phyloP scores from a whole-genome alignment of 441 rosid species.

The Cnidoscolus chayamansa region DNA sequence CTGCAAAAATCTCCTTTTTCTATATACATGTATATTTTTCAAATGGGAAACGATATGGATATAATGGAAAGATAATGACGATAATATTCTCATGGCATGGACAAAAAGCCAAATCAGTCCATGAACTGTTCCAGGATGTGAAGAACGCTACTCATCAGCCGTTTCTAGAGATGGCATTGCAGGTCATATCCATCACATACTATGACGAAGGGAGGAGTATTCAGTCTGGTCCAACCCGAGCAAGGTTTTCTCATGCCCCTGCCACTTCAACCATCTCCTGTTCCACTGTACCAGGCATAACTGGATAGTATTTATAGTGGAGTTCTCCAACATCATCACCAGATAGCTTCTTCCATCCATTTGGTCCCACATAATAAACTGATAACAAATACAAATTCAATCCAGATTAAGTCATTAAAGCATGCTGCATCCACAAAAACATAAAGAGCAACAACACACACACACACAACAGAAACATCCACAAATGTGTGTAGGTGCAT shows the following conservation, averaged over 20 bases:
- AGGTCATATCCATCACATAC: constrained; percentile 8
- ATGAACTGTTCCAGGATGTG: background rate
- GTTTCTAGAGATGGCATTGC: background rate
- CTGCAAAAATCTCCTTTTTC: background rate
- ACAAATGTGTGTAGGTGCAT: background rate
- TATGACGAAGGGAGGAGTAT: no score
- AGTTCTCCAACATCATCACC: constrained; percentile 99
- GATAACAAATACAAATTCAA: constrained; percentile 19
- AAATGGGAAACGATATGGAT: background rate
- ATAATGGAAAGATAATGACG: background rate
- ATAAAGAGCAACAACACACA: background rate
- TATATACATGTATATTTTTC: background rate
- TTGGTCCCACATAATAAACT: constrained; percentile 91
- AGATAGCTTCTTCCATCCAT: constrained; percentile 93
- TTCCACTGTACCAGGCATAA: constrained; percentile 52
- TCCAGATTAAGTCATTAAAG: constrained; percentile 10
- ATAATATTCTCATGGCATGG: constrained; percentile 12
- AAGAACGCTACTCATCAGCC: background rate
- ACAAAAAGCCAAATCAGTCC: constrained; percentile 17
- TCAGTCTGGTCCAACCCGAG: background rate
- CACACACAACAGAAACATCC: background rate
- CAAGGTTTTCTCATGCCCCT: constrained; percentile 27
- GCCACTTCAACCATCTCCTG: constrained; percentile 87
- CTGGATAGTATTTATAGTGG: constrained; percentile 77
- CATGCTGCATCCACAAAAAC: background rate